These are phyloP conservation scores for Sutorius australiensis DNA, from an alignment of 768 basidiomycete genomes.

Conservation along the genomic window DNA sequence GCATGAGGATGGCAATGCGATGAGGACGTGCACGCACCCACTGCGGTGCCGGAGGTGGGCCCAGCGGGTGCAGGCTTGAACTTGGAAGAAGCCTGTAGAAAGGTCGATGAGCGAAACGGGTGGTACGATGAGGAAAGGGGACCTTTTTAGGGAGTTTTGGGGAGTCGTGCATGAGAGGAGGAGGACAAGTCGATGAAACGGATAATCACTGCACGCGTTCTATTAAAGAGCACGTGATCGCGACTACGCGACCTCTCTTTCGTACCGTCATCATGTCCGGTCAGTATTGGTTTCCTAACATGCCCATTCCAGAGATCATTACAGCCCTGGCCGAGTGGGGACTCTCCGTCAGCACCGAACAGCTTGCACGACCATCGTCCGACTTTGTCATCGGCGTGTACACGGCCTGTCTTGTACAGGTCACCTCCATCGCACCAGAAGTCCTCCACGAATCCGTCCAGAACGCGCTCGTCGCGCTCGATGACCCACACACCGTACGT, in stretches of 20 bases:
- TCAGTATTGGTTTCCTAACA: slow-evolving; percentile 60
- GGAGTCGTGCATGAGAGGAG: slow-evolving; percentile 2
- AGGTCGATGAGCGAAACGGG: not conserved
- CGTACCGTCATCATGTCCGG: slow-evolving; percentile 19
- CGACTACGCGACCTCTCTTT: slow-evolving; percentile 7
- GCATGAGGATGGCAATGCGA: slow-evolving; percentile 7
- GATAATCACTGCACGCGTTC: slow-evolving; percentile 12
- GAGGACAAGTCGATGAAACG: slow-evolving; percentile 3
- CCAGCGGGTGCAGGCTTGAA: slow-evolving; percentile 41
- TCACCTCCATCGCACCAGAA: slow-evolving; percentile 60
- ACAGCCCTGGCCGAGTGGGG: slow-evolving; percentile 66
- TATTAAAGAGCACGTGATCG: slow-evolving; percentile 27
- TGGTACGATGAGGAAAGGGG: no score
- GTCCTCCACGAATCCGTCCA: slow-evolving; percentile 57
- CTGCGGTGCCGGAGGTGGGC: slow-evolving; percentile 2
- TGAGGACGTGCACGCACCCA: slow-evolving; percentile 1
- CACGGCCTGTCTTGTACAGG: slow-evolving; percentile 66
- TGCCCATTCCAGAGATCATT: slow-evolving; percentile 62
- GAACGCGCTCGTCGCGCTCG: slow-evolving; percentile 47
- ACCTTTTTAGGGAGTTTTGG: slow-evolving; percentile 12
- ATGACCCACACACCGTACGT: slow-evolving; percentile 53
- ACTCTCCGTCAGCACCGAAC: slow-evolving; percentile 59
- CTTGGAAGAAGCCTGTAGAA: slow-evolving; percentile 31
- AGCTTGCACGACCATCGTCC: slow-evolving; percentile 60
- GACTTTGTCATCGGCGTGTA: slow-evolving; percentile 74